These are phyloP conservation scores for Alternaria sp. DNA, from an alignment of 2,329 filamentous ascomycete genomes.

Conservation along the genomic window DNA sequence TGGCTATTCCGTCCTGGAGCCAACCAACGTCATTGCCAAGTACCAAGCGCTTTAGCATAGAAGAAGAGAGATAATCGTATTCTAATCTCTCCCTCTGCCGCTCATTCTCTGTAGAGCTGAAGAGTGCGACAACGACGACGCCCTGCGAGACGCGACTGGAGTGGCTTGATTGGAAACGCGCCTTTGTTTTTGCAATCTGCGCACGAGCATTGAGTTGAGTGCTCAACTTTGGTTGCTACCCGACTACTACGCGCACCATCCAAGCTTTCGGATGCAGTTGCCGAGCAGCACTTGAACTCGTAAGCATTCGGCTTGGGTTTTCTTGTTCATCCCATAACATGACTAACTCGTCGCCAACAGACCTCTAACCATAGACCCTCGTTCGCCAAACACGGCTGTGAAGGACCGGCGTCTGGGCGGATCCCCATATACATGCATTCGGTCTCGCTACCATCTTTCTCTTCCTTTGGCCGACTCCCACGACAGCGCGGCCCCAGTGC, in stretches of 20 bases:
- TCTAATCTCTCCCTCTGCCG: conserved; percentile 3
- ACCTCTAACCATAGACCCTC: conserved; percentile 10
- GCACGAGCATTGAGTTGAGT: not conserved
- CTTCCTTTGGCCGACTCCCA: conserved; percentile 22
- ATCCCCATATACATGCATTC: conserved; percentile 55
- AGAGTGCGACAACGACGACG: not conserved
- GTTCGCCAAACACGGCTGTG: conserved; percentile 28
- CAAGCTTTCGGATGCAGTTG: conserved; percentile 12
- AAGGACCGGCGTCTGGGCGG: conserved; percentile 59
- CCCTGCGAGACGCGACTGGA: not conserved
- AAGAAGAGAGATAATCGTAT: conserved; percentile 6
- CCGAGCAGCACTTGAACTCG: conserved; percentile 7
- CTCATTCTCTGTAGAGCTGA: not conserved
- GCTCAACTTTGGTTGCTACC: not conserved
- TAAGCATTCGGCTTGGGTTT: conserved; percentile 5
- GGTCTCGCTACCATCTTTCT: conserved; percentile 24
- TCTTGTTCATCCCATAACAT: not conserved
- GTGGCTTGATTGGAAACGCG: not conserved
- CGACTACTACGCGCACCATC: conserved; percentile 2
- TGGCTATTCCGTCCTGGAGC: not conserved
- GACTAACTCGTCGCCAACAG: not conserved
- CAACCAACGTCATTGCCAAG: conserved; percentile 15
- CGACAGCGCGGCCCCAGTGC: conserved; percentile 29
- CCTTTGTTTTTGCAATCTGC: not conserved
- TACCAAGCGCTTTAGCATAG: conserved; percentile 14